Base-by-base conservation (phyloP, 2,329 filamentous ascomycete genomes). In the Ophiosphaerella herpotricha region DNA sequence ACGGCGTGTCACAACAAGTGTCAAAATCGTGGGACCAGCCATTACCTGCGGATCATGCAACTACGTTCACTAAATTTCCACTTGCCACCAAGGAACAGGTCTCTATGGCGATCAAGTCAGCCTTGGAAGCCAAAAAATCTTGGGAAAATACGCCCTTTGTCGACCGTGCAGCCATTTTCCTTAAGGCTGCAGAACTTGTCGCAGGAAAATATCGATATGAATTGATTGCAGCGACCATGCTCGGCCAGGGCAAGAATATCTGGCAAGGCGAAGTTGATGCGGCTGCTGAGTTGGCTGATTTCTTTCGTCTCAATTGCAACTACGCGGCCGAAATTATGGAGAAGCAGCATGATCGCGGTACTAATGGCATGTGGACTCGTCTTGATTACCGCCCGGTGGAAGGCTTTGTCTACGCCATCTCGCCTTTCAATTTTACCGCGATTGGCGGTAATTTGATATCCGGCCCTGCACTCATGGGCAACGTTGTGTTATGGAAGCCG, bases 191-290 rank as follows among this genome's bases (percentile, higher is more conserved):
- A 31, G 92, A 97, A 71, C 81, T 97, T 57, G 85, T 97, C 60
- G 79, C 88, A 58, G 40, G 39, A 13, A 97, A 97, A 78, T 97
- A 97, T 77, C 85, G 93, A 67, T 96, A 96, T 76, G 90, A 96
- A 50, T 83, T 97, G 63, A 95, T 97, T 87, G 92, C 93, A 7
- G 86, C 91, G 39, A 96, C 93, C 16, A 96, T 97, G 85, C 80
- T 96, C 32, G 93, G 93, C 49, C 93, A 97, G 77, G 93, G 93
- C 65, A 97, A 97, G 84, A 97, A 96, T 74, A 91, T 90, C 38
- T 97, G 91, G 91, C 93, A 97, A 77, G 93, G 92, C 16, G 93
- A 97, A 81, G 96, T 97, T 57, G 93, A 97, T 74, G 84, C 91
- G 37, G 92, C 92, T 16, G 93, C 93, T 16, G 93, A 97, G 80